A percentile compares a stretch with the other conserved stretches of the same genome.
Evolutionary conservation across 2,329 filamentous ascomycete species (phyloP).

Genomic region (Mycosphaerelloides madeirae): DNA sequence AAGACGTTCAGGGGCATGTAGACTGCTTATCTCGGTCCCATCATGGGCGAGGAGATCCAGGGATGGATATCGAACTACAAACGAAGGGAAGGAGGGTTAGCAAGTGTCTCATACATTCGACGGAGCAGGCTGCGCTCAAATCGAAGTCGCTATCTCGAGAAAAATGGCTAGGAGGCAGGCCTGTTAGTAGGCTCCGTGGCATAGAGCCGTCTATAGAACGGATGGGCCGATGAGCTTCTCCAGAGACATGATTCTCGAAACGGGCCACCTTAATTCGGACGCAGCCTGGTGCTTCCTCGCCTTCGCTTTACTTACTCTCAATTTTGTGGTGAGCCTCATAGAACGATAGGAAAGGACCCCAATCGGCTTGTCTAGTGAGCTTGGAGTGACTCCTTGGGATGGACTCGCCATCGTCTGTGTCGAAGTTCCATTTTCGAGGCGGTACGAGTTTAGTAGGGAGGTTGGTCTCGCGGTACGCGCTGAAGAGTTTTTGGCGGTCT

Average conservation of each 20-base stretch:
- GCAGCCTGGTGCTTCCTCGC: too few species aligned
- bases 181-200: too few species aligned
- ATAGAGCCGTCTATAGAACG: too few species aligned
- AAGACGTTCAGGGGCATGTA: conserved; percentile 9
- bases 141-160: too few species aligned
- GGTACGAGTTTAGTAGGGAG: neutral
- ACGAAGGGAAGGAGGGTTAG: too few species aligned
- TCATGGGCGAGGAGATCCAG: conserved; percentile 5
- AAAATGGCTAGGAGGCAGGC: too few species aligned
- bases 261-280: too few species aligned
- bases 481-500: neutral
- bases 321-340: conserved; percentile 6
- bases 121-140: too few species aligned
- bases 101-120: too few species aligned
- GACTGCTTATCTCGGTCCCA: conserved; percentile 1
- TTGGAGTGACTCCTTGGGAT: neutral
- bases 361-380: neutral
- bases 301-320: too few species aligned
- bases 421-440: neutral
- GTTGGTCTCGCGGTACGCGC: neutral
- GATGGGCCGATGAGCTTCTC: too few species aligned
- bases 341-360: neutral
- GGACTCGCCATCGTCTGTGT: neutral
- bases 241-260: too few species aligned
- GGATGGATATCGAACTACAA: conserved; percentile 10